Evolutionary conservation across 2,329 filamentous ascomycete genomes (phyloP).

Genomic region (Pleoardoris graminearum): DNA sequence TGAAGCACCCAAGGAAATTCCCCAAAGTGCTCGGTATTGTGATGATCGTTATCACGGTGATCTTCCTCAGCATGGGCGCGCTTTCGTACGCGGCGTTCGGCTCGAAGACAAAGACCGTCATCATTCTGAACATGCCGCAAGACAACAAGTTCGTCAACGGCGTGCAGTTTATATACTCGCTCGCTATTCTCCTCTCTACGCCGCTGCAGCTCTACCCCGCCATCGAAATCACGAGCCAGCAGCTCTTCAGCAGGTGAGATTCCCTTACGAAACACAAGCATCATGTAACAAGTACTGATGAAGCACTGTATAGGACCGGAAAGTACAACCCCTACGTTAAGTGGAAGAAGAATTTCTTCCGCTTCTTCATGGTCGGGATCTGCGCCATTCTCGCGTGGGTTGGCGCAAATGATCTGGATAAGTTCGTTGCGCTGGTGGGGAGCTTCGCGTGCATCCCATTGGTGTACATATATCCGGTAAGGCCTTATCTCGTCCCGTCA

Average conservation of each 20-base stretch:
- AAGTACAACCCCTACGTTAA: slow-evolving; percentile 99
- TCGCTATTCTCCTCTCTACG: slow-evolving; percentile 94
- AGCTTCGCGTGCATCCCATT: slow-evolving; percentile 97
- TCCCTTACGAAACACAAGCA: neutral
- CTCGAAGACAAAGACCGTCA: slow-evolving; percentile 92
- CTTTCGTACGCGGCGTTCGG: slow-evolving; percentile 96
- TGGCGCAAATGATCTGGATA: slow-evolving; percentile 90
- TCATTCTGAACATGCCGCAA: slow-evolving; percentile 93
- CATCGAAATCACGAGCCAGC: slow-evolving; percentile 94
- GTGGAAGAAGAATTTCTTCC: slow-evolving; percentile 98
- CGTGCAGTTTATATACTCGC: slow-evolving; percentile 95
- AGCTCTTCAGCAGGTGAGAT: slow-evolving; percentile 72
- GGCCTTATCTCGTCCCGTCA: slow-evolving; percentile 35
- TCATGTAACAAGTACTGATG: neutral
- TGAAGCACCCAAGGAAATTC: slow-evolving; percentile 89
- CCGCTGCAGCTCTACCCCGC: slow-evolving; percentile 97
- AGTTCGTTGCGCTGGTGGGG: slow-evolving; percentile 94
- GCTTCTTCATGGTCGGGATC: slow-evolving; percentile 86
- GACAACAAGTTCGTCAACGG: slow-evolving; percentile 93
- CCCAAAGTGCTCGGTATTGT: slow-evolving; percentile 83
- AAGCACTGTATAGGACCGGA: slow-evolving; percentile 63
- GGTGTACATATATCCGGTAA: slow-evolving; percentile 96
- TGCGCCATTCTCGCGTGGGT: slow-evolving; percentile 90
- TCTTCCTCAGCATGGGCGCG: slow-evolving; percentile 90
- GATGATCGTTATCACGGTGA: slow-evolving; percentile 91